Conservation (phyloP, 1,139 yeast species). For the Geotrichum aggregatum region DNA sequence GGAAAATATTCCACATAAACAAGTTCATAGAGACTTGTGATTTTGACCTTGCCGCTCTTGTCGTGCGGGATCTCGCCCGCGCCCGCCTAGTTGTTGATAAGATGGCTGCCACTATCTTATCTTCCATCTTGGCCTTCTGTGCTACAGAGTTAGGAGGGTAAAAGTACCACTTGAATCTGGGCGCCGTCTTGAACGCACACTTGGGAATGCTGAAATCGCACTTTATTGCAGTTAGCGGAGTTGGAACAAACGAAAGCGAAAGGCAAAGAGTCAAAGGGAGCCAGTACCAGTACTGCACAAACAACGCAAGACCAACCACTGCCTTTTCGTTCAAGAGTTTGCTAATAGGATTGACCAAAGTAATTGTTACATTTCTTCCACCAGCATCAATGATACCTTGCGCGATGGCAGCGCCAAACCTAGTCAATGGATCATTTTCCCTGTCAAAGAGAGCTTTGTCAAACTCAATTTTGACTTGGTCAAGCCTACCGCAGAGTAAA, state of each 20-base stretch:
- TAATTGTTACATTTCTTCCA: conserved; percentile 92
- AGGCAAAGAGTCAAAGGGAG: conserved; percentile 93
- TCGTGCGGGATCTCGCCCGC: conserved; percentile 82
- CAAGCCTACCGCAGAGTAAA: conserved; percentile 72
- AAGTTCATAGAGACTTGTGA: conserved; percentile 32
- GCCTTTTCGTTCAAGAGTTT: conserved; percentile 83
- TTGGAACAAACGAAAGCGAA: conserved; percentile 87
- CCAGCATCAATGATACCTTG: conserved; percentile 99
- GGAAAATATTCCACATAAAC: too few species aligned
- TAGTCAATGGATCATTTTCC: conserved; percentile 94
- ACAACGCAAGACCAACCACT: conserved; percentile 84
- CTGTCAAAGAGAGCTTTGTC: conserved; percentile 74
- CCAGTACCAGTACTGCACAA: conserved; percentile 97
- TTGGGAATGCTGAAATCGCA: conserved; percentile 84
- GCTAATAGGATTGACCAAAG: conserved; percentile 82
- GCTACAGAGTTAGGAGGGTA: conserved; percentile 89
- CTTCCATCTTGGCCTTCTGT: conserved; percentile 75
- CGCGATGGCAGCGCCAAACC: conserved; percentile 94
- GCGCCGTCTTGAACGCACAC: conserved; percentile 73
- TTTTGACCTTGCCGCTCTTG: conserved; percentile 40
- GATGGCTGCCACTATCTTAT: conserved; percentile 87
- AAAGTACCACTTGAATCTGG: conserved; percentile 73
- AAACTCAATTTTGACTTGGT: conserved; percentile 65
- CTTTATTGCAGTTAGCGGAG: conserved; percentile 81
- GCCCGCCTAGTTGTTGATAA: conserved; percentile 90